These are phyloP conservation scores for Corylus heterophylla DNA, from an alignment of 306 rosid species.

Conservation along the genomic window DNA sequence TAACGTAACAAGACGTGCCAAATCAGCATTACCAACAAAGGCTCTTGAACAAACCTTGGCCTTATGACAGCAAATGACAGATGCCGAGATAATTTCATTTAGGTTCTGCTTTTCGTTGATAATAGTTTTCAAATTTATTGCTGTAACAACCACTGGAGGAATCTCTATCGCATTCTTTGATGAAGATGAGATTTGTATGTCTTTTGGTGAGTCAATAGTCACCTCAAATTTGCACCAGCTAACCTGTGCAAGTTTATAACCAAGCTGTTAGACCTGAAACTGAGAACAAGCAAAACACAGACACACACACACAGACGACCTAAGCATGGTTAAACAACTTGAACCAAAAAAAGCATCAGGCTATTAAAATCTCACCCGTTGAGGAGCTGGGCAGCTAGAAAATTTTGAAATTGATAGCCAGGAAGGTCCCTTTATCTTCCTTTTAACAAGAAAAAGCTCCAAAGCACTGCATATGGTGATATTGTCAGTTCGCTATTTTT, in stretches of 20 bases:
- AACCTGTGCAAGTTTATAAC: slow-evolving; percentile 55
- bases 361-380: slow-evolving; percentile 59
- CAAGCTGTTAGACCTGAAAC: slow-evolving; percentile 26
- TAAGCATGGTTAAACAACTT: slow-evolving; percentile 11
- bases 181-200: slow-evolving; percentile 52
- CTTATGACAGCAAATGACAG: slow-evolving; percentile 78
- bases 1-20: slow-evolving; percentile 12
- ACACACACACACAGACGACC: neutral
- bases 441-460: slow-evolving; percentile 83
- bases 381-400: slow-evolving; percentile 51
- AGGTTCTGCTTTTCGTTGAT: slow-evolving; percentile 69
- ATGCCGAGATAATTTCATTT: slow-evolving; percentile 91
- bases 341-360: neutral
- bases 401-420: slow-evolving; percentile 76
- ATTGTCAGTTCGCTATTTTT: slow-evolving; percentile 25
- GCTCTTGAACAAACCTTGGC: slow-evolving; percentile 67
- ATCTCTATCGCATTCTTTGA: slow-evolving; percentile 54
- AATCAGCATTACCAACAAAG: slow-evolving; percentile 21
- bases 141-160: slow-evolving; percentile 79
- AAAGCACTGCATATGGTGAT: slow-evolving; percentile 69
- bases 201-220: slow-evolving; percentile 71
- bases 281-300: neutral
- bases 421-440: slow-evolving; percentile 90
- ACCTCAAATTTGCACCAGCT: slow-evolving; percentile 99
- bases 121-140: slow-evolving; percentile 78